Conservation (phyloP, 768 basidiomycete genomes). For the Leccinellum luteum region DNA sequence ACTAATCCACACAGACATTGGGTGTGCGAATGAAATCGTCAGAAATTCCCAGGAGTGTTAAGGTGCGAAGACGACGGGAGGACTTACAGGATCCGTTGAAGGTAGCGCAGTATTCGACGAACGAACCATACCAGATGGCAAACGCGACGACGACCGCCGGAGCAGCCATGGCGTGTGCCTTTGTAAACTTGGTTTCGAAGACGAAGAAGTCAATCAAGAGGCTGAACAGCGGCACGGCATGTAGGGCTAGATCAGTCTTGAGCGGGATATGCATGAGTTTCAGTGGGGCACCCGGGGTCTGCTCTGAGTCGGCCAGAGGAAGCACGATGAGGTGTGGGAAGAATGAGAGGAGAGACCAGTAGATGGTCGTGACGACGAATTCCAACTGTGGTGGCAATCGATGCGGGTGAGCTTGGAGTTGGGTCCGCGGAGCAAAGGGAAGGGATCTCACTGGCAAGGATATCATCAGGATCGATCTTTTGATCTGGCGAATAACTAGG, state of each 20-base stretch:
- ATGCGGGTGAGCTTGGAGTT: background rate
- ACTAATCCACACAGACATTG: conserved; percentile 38
- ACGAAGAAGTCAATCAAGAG: conserved; percentile 67
- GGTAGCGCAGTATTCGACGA: conserved; percentile 65
- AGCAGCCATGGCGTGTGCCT: conserved; percentile 7
- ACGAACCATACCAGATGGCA: conserved; percentile 52
- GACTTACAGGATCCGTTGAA: conserved; percentile 62
- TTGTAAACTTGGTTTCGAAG: conserved; percentile 56
- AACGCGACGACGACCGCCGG: conserved; percentile 22
- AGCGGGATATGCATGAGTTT: conserved; percentile 45
- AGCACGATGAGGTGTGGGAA: conserved; percentile 59
- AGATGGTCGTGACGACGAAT: conserved; percentile 54
- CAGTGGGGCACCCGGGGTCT: background rate
- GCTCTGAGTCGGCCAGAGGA: background rate
- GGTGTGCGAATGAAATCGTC: background rate
- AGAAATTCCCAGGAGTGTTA: background rate
- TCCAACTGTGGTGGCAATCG: conserved; percentile 33
- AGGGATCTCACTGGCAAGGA: conserved; percentile 57
- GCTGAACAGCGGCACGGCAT: conserved; percentile 57
- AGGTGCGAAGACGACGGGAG: background rate
- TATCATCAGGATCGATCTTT: conserved; percentile 58
- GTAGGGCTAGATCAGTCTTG: conserved; percentile 59
- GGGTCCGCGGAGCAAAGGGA: background rate
- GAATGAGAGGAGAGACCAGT: conserved; percentile 62
- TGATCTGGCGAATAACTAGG: conserved; percentile 37